A percentile compares a stretch with the other conserved stretches of the same genome.
Evolutionary conservation across 352 stramenopile species (phyloP).

Genomic region (Globisporangium mamillatum): DNA sequence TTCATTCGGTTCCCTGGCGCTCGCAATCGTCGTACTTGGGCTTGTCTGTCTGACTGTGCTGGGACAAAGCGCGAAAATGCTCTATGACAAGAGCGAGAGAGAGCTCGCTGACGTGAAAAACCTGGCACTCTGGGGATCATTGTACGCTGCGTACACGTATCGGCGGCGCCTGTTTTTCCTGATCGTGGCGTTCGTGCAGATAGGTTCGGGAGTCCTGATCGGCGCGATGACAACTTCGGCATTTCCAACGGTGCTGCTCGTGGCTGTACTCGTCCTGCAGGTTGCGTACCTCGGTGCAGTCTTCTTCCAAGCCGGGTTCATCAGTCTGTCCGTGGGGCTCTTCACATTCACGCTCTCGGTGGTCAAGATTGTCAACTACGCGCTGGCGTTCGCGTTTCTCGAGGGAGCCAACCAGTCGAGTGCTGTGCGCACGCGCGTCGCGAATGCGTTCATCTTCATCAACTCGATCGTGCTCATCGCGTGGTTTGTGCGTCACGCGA

Average conservation of each 20-base stretch:
- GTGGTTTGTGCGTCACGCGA: constrained; percentile 60
- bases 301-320: constrained; percentile 41
- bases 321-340: constrained; percentile 35
- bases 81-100: constrained; percentile 45
- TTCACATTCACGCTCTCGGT: constrained; percentile 46
- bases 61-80: constrained; percentile 28
- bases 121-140: constrained; percentile 51
- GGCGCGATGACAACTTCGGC: constrained; percentile 40
- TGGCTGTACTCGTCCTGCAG: constrained; percentile 49
- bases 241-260: constrained; percentile 31
- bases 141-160: constrained; percentile 66
- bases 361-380: constrained; percentile 62
- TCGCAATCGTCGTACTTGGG: constrained; percentile 44
- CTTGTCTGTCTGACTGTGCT: constrained; percentile 46
- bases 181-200: constrained; percentile 47
- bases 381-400: constrained; percentile 55
- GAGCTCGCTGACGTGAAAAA: constrained; percentile 52
- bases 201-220: constrained; percentile 50
- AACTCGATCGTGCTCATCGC: constrained; percentile 57
- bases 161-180: constrained; percentile 70
- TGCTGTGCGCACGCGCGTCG: constrained; percentile 29
- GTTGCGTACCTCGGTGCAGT: constrained; percentile 46
- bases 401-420: constrained; percentile 38
- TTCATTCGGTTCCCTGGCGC: constrained; percentile 23
- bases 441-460: constrained; percentile 62